phyloP scores from a whole-genome alignment of 306 rosid genomes.

The Betula pendula region DNA sequence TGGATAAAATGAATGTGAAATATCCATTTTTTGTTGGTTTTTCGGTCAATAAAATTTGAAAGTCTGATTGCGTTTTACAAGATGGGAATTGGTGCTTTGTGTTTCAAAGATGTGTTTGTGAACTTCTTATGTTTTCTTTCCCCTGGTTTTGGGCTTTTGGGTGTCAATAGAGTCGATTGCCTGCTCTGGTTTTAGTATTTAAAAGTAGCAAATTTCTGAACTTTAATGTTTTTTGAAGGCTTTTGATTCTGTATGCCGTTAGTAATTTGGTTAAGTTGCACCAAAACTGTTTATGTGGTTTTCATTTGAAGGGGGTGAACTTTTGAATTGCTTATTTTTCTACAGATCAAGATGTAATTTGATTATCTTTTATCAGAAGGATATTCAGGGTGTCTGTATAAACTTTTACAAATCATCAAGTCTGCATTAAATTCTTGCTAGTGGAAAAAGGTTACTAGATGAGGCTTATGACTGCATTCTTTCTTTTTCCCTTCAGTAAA shows the following conservation, averaged over 20 bases:
- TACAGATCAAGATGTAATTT: not conserved
- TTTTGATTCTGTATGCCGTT: not conserved
- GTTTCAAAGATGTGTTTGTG: not conserved
- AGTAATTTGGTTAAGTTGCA: not conserved
- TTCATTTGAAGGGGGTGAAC: not conserved
- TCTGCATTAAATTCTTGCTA: not conserved
- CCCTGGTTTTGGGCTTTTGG: not conserved
- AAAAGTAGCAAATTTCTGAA: not conserved
- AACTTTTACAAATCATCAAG: not conserved
- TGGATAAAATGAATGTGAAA: not conserved
- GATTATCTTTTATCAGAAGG: conserved; percentile 10
- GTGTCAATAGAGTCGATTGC: not conserved
- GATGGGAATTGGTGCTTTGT: not conserved
- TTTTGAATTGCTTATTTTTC: not conserved
- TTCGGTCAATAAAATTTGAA: not conserved
- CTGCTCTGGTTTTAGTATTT: not conserved
- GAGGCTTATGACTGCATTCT: not conserved
- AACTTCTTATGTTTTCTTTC: not conserved
- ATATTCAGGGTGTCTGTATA: not conserved
- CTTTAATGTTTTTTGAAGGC: not conserved
- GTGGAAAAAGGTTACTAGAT: not conserved
- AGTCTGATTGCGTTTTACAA: not conserved
- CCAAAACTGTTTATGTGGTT: not conserved
- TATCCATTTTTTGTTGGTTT: not conserved
- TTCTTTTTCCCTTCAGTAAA: not conserved